These are phyloP conservation scores for Tetratostichococcus sp. DNA, from an alignment of 139 green algal genomes.

Conservation along the genomic window DNA sequence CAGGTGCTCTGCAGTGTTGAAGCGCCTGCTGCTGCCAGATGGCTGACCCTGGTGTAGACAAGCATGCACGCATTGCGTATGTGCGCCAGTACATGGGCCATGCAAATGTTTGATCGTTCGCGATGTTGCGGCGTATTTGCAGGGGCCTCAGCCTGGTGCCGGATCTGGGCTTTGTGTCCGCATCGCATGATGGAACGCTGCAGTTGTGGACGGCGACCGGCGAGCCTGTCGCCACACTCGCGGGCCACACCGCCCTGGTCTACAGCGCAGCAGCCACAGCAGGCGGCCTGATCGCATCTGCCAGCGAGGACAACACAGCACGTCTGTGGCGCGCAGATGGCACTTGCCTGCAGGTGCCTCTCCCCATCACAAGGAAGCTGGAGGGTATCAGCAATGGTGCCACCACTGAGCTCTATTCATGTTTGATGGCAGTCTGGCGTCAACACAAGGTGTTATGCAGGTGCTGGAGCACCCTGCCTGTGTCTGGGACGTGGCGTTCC, in stretches of 20 bases:
- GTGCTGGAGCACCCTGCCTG: conserved; percentile 77
- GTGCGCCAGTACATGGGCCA: too few species aligned
- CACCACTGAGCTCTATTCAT: background rate
- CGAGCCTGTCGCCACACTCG: conserved; percentile 53
- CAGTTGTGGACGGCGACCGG: conserved; percentile 52
- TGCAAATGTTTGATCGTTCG: too few species aligned
- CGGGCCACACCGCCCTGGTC: conserved; percentile 85
- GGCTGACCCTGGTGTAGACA: too few species aligned
- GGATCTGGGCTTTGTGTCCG: conserved; percentile 81
- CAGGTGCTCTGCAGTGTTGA: conserved; percentile 32
- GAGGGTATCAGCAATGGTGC: background rate
- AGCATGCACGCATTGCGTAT: too few species aligned
- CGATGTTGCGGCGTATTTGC: too few species aligned
- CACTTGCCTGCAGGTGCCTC: conserved; percentile 51
- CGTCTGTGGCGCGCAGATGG: conserved; percentile 71
- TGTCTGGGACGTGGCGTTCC: conserved; percentile 85
- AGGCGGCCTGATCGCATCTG: conserved; percentile 55
- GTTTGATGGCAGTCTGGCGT: background rate
- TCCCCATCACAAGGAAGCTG: too few species aligned
- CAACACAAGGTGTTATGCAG: conserved; percentile 18
- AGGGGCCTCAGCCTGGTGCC: conserved; percentile 69
- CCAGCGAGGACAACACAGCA: conserved; percentile 84
- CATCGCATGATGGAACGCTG: conserved; percentile 81
- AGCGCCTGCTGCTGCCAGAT: too few species aligned
- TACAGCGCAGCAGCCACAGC: conserved; percentile 45